Percentiles rank a stretch among this genome's conserved stretches.
These are phyloP conservation scores for Monascus ruber DNA, from an alignment of 2,329 filamentous ascomycete species.

Conservation along the genomic window DNA sequence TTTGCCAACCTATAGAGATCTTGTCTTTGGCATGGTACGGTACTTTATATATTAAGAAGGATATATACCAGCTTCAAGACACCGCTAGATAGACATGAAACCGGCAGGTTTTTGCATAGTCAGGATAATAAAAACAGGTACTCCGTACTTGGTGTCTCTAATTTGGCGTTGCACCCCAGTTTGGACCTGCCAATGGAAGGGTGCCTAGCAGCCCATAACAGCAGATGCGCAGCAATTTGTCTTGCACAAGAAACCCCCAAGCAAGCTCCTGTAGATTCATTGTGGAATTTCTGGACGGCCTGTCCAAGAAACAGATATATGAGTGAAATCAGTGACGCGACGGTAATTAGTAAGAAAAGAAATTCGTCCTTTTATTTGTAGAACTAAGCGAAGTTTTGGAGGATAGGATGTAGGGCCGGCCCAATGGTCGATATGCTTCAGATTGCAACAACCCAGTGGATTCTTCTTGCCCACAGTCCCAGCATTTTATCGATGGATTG, in stretches of 20 bases:
- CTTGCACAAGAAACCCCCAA: slow-evolving; percentile 96
- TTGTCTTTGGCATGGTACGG: slow-evolving; percentile 64
- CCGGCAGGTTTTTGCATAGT: slow-evolving; percentile 48
- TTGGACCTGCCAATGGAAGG: slow-evolving; percentile 61
- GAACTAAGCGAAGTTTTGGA: no score
- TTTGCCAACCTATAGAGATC: slow-evolving; percentile 85
- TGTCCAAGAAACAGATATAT: slow-evolving; percentile 21
- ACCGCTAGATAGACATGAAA: slow-evolving; percentile 65
- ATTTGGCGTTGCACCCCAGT: slow-evolving; percentile 47
- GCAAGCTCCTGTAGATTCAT: slow-evolving; percentile 88
- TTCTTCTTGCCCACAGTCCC: no score
- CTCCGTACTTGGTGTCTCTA: slow-evolving; percentile 54
- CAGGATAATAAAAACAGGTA: background rate
- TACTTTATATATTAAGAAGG: slow-evolving; percentile 51
- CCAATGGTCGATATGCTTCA: no score
- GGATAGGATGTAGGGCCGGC: no score
- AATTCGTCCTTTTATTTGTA: no score
- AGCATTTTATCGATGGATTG: no score
- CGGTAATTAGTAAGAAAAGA: no score
- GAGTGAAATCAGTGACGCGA: no score
- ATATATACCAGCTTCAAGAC: slow-evolving; percentile 68
- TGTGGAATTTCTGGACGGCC: slow-evolving; percentile 89
- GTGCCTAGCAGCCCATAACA: slow-evolving; percentile 82
- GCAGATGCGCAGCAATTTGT: slow-evolving; percentile 63
- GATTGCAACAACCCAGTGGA: no score